phyloP scores from a whole-genome alignment of 305 asterid genomes.

The Euphrasia arctica region DNA sequence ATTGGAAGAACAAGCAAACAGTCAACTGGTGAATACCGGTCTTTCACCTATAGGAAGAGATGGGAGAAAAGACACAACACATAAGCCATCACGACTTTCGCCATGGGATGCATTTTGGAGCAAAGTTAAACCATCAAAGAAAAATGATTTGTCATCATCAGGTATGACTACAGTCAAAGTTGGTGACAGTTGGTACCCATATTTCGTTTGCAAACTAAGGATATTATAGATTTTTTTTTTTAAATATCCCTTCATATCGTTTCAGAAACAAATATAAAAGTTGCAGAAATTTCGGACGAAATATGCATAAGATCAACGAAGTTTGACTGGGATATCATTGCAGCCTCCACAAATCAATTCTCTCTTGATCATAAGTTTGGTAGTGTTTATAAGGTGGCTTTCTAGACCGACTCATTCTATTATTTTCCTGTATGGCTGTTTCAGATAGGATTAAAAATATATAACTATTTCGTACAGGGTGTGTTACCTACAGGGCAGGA shows the following conservation, averaged over 20 bases:
- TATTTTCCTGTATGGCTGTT: neutral
- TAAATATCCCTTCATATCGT: no score
- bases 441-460: neutral
- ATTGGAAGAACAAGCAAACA: neutral
- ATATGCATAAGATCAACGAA: slow-evolving; percentile 6
- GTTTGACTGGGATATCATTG: slow-evolving; percentile 24
- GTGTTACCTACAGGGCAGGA: slow-evolving; percentile 14
- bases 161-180: slow-evolving; percentile 23
- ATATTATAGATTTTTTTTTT: no score
- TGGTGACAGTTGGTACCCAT: no score
- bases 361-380: slow-evolving; percentile 17
- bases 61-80: neutral
- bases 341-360: slow-evolving; percentile 22
- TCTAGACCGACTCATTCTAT: neutral
- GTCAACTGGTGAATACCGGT: no score
- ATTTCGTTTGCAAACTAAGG: no score
- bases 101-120: slow-evolving; percentile 32
- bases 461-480: slow-evolving; percentile 4
- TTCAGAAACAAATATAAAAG: no score
- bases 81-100: slow-evolving; percentile 27
- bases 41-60: slow-evolving; percentile 1
- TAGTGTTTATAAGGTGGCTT: slow-evolving; percentile 23
- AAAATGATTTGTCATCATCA: slow-evolving; percentile 16
- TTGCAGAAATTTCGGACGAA: slow-evolving; percentile 19
- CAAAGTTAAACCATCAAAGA: slow-evolving; percentile 28